Evolutionary conservation across 805 yeast species (phyloP).

Genomic region (Kuraishia borneana): DNA sequence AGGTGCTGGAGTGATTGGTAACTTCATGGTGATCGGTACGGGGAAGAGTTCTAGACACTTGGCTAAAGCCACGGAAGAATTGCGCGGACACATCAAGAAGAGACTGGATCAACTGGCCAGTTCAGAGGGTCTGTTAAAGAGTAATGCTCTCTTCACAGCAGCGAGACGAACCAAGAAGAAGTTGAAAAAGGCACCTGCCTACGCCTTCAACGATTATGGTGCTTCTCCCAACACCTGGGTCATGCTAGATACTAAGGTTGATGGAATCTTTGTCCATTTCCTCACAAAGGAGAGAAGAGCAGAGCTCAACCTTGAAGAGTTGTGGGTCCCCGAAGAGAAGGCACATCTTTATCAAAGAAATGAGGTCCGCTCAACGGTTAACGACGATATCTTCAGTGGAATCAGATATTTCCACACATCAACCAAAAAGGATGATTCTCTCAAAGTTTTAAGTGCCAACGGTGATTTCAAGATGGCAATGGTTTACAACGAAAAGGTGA

Average conservation of each 20-base stretch:
- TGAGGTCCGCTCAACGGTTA: slow-evolving; percentile 9
- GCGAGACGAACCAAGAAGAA: slow-evolving; percentile 41
- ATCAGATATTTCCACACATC: slow-evolving; percentile 33
- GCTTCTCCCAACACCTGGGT: slow-evolving; percentile 67
- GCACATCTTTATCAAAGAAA: slow-evolving; percentile 13
- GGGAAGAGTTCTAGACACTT: slow-evolving; percentile 74
- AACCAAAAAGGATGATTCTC: slow-evolving; percentile 1
- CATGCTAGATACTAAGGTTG: slow-evolving; percentile 56
- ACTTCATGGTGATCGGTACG: slow-evolving; percentile 53
- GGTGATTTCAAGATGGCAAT: neutral
- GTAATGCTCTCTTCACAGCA: slow-evolving; percentile 38
- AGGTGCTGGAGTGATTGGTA: slow-evolving; percentile 26
- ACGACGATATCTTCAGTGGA: slow-evolving; percentile 34
- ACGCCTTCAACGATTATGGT: slow-evolving; percentile 48
- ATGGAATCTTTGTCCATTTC: slow-evolving; percentile 59
- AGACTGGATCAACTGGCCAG: slow-evolving; percentile 31
- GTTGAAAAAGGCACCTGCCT: slow-evolving; percentile 41
- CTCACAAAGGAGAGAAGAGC: slow-evolving; percentile 60
- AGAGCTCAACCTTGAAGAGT: slow-evolving; percentile 57
- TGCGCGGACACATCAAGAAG: slow-evolving; percentile 49
- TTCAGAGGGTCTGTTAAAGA: slow-evolving; percentile 64
- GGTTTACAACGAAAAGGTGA: neutral
- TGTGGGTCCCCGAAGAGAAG: slow-evolving; percentile 45
- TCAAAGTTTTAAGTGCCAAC: neutral
- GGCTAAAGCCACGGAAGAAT: slow-evolving; percentile 52